Base-by-base conservation (phyloP, 768 basidiomycete genomes). In the Podaxis rugospora region DNA sequence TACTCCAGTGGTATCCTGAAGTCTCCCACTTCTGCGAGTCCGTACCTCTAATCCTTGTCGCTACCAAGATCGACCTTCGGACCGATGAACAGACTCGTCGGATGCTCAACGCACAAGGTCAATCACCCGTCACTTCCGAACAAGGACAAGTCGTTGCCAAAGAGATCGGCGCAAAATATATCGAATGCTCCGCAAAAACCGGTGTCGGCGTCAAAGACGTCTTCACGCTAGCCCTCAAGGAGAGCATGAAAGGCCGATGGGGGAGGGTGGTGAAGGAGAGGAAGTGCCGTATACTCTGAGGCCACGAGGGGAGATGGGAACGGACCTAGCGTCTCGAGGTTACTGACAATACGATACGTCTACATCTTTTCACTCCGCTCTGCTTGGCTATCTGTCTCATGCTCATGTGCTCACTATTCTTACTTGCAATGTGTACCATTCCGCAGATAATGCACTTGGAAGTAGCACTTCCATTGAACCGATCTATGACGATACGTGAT, bases 151-250 rank as follows among this genome's bases (percentile, higher is more conserved):
- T 77, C n/a, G 89, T 96, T 25, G 96, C 96, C 25, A 86, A 86
- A 68, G 92, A 95, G 68, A 98, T 99, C 55, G 94, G 95, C 25
- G 95, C 95, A 16, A 83, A 86, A 71, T 99, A 98, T 71, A 80
- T 89, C 63, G 96, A 99, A 73, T 98, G 97, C 74, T 92, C 89
- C 36, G 92, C 95, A 50, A 98, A 96, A 78, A 88, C 86, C n/a
- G 93, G 95, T 4, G 78, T 76, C 14, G 93, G 93, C 51, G 93
- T 98, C 47, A 87, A 92, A 64, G 93, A 95, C 50, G 95, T 98
- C 39, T 98, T 99, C 72, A 81, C 87, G 42, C 81, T 89, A 13
- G 97, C 97, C 5, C 76, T 98, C 62, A 85, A 84, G 72, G 94
- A 98, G 78, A 93, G 93, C 69, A 82, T 98, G 85, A 88, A 81